Conservation (phyloP, 2,329 filamentous ascomycete species). For the Aspergillus neoniger region DNA sequence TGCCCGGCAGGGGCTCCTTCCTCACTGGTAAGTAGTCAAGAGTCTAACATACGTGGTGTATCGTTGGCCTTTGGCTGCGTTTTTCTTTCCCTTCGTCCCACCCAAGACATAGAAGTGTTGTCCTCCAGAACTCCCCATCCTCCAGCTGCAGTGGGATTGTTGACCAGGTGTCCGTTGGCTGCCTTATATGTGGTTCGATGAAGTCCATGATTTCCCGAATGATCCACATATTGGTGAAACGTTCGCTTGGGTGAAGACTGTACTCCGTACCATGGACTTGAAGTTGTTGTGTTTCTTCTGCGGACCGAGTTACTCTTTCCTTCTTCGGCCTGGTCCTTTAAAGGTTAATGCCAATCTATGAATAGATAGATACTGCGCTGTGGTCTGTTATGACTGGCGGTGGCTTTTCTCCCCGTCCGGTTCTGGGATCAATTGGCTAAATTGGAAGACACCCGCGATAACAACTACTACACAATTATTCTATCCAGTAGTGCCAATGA, state of each 20-base stretch:
- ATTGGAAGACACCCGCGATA: background rate
- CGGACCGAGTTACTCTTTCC: background rate
- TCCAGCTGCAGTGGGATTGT: background rate
- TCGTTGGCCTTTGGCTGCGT: background rate
- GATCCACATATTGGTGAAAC: conserved; percentile 9
- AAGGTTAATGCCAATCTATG: no score
- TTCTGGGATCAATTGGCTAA: background rate
- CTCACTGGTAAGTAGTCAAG: no score
- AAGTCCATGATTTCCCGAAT: background rate
- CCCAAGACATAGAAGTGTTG: background rate
- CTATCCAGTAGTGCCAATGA: background rate
- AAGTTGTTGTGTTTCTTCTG: background rate
- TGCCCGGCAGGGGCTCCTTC: background rate
- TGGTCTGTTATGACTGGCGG: background rate
- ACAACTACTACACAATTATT: background rate
- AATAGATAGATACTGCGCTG: no score
- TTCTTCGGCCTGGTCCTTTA: background rate
- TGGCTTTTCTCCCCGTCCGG: background rate
- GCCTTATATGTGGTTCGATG: no score
- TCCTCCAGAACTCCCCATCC: background rate
- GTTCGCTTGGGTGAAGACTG: background rate
- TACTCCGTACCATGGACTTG: background rate
- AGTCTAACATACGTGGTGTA: background rate
- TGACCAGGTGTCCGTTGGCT: background rate
- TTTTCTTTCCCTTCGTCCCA: background rate